Conservation (phyloP, 2,329 filamentous ascomycete genomes). For the Aspergillus sp. region DNA sequence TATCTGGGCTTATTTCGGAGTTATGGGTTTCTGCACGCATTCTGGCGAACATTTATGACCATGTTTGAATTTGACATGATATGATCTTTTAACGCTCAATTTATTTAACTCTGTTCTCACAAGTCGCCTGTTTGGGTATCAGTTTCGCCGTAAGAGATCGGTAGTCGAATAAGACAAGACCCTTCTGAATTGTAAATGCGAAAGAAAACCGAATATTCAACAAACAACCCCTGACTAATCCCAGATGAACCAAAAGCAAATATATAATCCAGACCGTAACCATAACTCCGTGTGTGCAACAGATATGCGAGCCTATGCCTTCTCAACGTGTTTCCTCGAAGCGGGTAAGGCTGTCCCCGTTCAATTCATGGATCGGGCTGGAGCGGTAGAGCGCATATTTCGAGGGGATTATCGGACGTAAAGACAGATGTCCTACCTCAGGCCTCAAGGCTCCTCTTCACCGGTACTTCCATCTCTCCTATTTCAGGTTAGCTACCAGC, state of each 20-base stretch:
- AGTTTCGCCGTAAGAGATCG: background rate
- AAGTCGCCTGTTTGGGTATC: background rate
- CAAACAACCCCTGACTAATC: background rate
- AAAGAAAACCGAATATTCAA: background rate
- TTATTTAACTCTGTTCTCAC: background rate
- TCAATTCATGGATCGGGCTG: too few relatives aligned
- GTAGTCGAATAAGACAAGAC: too few relatives aligned
- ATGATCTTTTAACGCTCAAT: background rate
- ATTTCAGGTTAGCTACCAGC: constrained; percentile 6
- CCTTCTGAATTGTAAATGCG: background rate
- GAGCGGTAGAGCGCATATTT: too few relatives aligned
- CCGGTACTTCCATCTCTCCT: constrained; percentile 42
- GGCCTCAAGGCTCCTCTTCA: constrained; percentile 36
- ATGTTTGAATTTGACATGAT: background rate
- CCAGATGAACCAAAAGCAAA: background rate
- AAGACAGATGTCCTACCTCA: constrained; percentile 5
- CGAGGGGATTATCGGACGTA: too few relatives aligned
- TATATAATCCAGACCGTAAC: background rate
- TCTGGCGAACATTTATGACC: constrained; percentile 4
- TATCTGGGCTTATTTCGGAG: constrained; percentile 4
- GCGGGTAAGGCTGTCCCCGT: too few relatives aligned
- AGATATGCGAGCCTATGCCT: background rate
- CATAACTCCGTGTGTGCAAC: background rate
- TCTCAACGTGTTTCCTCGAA: too few relatives aligned
- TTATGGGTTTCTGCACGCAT: constrained; percentile 11